These are phyloP conservation scores for Aspergillus fijiensis DNA, from an alignment of 2,329 filamentous ascomycete species.

Conservation along the genomic window DNA sequence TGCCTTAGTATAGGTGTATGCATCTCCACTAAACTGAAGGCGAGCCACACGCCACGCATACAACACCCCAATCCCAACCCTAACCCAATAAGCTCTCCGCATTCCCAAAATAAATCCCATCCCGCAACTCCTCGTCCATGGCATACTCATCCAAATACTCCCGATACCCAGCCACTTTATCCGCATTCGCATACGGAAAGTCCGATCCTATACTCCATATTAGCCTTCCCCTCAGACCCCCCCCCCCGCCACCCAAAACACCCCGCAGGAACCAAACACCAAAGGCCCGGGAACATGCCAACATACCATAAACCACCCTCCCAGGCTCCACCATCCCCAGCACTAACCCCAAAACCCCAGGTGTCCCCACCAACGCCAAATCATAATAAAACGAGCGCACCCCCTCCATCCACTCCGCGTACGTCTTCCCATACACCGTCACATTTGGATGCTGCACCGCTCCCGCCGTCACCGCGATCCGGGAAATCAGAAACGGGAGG, in stretches of 20 bases:
- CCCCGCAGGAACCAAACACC: too few relatives aligned
- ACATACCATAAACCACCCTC: conserved; percentile 4
- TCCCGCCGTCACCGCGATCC: conserved; percentile 24
- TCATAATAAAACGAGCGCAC: conserved; percentile 31
- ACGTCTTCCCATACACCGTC: conserved; percentile 11
- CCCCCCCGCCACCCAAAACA: too few relatives aligned
- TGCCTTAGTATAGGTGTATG: too few relatives aligned
- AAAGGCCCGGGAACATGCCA: too few relatives aligned
- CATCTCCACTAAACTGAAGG: too few relatives aligned
- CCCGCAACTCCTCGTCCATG: conserved; percentile 1
- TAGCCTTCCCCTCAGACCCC: neutral
- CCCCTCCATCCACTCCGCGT: conserved; percentile 15
- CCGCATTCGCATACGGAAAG: conserved; percentile 2
- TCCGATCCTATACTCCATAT: neutral
- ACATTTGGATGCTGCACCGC: neutral
- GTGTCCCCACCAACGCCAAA: conserved; percentile 21
- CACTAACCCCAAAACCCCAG: conserved; percentile 1
- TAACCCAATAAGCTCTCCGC: neutral
- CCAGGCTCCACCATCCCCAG: conserved; percentile 3
- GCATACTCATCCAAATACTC: neutral
- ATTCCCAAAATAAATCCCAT: conserved; percentile 2
- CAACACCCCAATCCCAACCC: too few relatives aligned
- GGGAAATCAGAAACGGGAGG: conserved; percentile 42
- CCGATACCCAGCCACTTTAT: conserved; percentile 5
- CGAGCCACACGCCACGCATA: too few relatives aligned